phyloP scores from a whole-genome alignment of 495 filamentous ascomycete genomes.

The Pseudevernia furfuracea region DNA sequence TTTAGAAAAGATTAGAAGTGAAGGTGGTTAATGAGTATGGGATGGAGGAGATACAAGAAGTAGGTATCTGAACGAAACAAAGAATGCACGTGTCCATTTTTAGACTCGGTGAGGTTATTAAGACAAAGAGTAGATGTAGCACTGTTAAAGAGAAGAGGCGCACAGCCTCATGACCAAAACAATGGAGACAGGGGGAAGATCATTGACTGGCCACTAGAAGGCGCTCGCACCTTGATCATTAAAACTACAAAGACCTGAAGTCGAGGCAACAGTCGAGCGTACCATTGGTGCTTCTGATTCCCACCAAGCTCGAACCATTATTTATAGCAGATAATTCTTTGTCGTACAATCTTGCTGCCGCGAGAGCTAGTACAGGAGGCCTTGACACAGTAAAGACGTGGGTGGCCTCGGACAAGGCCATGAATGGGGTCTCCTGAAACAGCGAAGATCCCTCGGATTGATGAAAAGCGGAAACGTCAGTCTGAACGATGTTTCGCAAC shows the following conservation, averaged over 20 bases:
- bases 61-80: neutral
- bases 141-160: conserved; percentile 2
- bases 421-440: neutral
- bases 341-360: neutral
- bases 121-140: neutral
- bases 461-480: neutral
- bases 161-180: neutral
- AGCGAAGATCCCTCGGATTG: neutral
- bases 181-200: neutral
- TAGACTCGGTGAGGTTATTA: neutral
- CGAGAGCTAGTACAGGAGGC: neutral
- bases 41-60: neutral
- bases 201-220: neutral
- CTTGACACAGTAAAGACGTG: neutral
- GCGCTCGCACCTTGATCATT: neutral
- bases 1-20: neutral
- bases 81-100: conserved; percentile 1
- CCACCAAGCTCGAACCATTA: neutral
- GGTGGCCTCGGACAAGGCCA: neutral
- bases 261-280: neutral
- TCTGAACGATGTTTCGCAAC: neutral
- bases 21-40: neutral
- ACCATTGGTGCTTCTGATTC: neutral
- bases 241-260: neutral
- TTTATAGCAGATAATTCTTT: neutral